phyloP scores from a whole-genome alignment of 2,329 filamentous ascomycete genomes.

The Penicillium sp. region DNA sequence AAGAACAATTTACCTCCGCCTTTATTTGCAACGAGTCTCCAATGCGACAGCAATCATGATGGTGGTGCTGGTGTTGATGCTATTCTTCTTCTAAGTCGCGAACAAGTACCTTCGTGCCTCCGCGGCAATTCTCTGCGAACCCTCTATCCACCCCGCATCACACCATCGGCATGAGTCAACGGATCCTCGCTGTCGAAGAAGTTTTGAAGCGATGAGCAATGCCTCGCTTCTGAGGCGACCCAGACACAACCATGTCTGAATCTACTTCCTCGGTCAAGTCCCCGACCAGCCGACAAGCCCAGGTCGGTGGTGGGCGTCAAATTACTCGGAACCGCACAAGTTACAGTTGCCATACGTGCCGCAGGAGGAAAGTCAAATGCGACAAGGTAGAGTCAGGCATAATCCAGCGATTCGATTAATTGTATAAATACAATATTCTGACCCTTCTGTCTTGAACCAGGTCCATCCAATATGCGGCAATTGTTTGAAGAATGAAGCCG shows the following conservation, averaged over 20 bases:
- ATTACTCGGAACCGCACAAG: conserved; percentile 47
- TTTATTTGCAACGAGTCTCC: background rate
- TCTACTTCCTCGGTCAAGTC: background rate
- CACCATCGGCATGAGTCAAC: background rate
- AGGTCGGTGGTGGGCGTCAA: conserved; percentile 30
- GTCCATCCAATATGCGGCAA: conserved; percentile 45
- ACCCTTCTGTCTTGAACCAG: conserved; percentile 17
- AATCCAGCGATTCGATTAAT: background rate
- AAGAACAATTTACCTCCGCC: background rate
- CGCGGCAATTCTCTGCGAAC: background rate
- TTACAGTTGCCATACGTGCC: conserved; percentile 46
- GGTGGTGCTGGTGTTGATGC: background rate
- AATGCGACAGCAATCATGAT: background rate
- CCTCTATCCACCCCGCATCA: background rate
- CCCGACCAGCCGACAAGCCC: background rate
- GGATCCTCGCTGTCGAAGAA: background rate
- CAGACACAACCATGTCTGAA: background rate
- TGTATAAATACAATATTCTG: background rate
- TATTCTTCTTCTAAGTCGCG: background rate
- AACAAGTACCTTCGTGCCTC: background rate
- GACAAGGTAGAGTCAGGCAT: conserved; percentile 30
- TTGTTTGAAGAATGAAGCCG: conserved; percentile 40
- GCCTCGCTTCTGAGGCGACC: background rate
- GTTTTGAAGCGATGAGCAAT: background rate
- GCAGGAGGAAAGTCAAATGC: conserved; percentile 47